phyloP scores from a whole-genome alignment of 352 stramenopile genomes.

The Globisporangium takayamanum region DNA sequence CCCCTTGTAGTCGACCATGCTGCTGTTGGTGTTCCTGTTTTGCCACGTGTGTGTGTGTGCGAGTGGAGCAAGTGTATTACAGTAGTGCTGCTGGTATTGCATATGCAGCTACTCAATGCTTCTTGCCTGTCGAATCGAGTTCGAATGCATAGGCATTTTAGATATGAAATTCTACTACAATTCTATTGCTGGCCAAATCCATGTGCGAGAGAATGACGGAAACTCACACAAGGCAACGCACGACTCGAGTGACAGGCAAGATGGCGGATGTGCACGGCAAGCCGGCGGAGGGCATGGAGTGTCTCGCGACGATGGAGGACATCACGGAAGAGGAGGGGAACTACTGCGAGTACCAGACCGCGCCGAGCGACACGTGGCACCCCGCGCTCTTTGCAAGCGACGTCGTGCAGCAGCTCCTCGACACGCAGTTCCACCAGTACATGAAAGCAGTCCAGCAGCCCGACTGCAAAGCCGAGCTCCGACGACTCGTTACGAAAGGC shows the following conservation, averaged over 20 bases:
- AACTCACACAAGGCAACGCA: no score
- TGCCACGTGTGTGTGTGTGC: slow-evolving; percentile 4
- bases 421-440: slow-evolving; percentile 90
- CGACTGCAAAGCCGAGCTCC: slow-evolving; percentile 93
- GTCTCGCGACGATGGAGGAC: slow-evolving; percentile 93
- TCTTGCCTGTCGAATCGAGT: no score
- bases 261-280: slow-evolving; percentile 56
- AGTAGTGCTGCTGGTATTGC: not conserved
- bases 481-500: slow-evolving; percentile 85
- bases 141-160: not conserved
- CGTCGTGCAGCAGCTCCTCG: slow-evolving; percentile 78
- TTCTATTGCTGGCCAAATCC: no score
- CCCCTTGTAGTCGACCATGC: slow-evolving; percentile 86
- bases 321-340: slow-evolving; percentile 88
- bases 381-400: slow-evolving; percentile 68
- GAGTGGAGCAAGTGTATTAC: not conserved
- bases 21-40: not conserved
- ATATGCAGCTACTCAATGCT: no score
- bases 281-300: slow-evolving; percentile 85
- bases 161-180: not conserved
- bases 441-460: slow-evolving; percentile 91
- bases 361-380: slow-evolving; percentile 86
- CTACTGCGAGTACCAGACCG: slow-evolving; percentile 92
- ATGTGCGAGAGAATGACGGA: no score
- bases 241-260: slow-evolving; percentile 5